These are phyloP conservation scores for Ballota nigra DNA, from an alignment of 257 asterid species.

Conservation along the genomic window DNA sequence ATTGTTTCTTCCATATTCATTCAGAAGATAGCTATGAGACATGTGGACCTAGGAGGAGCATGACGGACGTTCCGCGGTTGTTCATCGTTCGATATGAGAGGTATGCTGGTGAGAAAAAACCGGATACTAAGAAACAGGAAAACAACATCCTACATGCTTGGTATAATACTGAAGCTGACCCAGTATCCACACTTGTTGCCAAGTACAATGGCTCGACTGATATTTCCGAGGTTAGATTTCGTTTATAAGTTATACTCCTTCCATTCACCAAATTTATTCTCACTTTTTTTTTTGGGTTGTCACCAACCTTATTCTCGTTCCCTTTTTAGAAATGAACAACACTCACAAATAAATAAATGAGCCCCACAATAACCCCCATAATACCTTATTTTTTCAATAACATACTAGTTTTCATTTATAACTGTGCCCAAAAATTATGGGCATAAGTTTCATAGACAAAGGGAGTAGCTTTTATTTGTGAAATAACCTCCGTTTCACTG, in stretches of 20 bases:
- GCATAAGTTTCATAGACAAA: no score
- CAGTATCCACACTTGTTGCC: conserved; percentile 89
- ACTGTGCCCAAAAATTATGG: no score
- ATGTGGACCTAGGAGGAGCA: conserved; percentile 82
- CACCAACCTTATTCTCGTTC: no score
- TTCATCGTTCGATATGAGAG: conserved; percentile 84
- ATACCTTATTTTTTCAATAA: no score
- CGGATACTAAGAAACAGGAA: conserved; percentile 40
- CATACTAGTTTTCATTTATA: no score
- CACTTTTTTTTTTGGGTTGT: no score
- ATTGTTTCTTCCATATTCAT: conserved; percentile 85
- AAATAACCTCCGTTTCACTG: background rate
- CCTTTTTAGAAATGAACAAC: no score
- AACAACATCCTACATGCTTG: conserved; percentile 54
- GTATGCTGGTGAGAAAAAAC: conserved; percentile 36
- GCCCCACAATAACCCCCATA: no score
- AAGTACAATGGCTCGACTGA: conserved; percentile 82
- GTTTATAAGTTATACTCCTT: background rate
- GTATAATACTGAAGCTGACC: conserved; percentile 64
- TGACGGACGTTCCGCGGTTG: conserved; percentile 58
- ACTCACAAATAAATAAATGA: no score
- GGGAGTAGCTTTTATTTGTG: background rate
- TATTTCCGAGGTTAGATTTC: conserved; percentile 58
- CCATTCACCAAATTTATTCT: no score
- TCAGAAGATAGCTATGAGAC: conserved; percentile 87